These are phyloP conservation scores for Vinca major DNA, from an alignment of 305 asterid species.

Conservation along the genomic window DNA sequence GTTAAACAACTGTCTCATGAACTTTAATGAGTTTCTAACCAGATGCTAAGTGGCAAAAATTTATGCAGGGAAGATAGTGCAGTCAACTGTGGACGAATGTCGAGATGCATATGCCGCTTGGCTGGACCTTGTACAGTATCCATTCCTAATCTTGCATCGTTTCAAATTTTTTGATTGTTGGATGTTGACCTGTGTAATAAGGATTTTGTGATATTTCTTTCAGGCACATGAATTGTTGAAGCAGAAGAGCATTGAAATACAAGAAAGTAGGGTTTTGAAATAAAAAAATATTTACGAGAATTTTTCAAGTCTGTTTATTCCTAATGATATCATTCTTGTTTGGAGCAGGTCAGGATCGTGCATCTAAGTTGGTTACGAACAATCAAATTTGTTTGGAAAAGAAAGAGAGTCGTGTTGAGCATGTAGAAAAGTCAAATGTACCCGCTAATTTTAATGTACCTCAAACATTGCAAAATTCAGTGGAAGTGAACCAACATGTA, in stretches of 20 bases:
- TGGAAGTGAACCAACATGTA: slow-evolving; percentile 27
- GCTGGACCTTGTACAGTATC: slow-evolving; percentile 57
- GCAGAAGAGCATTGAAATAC: slow-evolving; percentile 61
- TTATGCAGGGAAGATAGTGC: slow-evolving; percentile 90
- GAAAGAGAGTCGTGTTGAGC: slow-evolving; percentile 8
- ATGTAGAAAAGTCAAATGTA: slow-evolving; percentile 14
- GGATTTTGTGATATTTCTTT: slow-evolving; percentile 26
- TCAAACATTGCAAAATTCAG: slow-evolving; percentile 24
- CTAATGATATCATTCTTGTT: neutral
- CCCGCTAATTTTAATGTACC: slow-evolving; percentile 26
- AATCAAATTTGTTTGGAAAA: slow-evolving; percentile 27
- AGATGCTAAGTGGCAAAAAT: slow-evolving; percentile 18
- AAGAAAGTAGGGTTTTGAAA: slow-evolving; percentile 41
- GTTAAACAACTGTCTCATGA: slow-evolving; percentile 7
- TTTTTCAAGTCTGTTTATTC: neutral
- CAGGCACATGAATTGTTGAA: slow-evolving; percentile 79
- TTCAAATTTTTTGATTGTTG: slow-evolving; percentile 16
- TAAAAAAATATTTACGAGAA: slow-evolving; percentile 5
- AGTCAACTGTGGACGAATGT: slow-evolving; percentile 87
- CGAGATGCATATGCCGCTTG: slow-evolving; percentile 73
- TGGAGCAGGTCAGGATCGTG: slow-evolving; percentile 20
- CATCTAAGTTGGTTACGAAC: slow-evolving; percentile 30
- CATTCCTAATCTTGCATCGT: slow-evolving; percentile 13
- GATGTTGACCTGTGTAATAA: slow-evolving; percentile 8
- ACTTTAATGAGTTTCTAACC: slow-evolving; percentile 9